A percentile compares a stretch with the other conserved stretches of the same genome.
phyloP scores from a whole-genome alignment of 768 basidiomycete genomes.

The Serendipita sp. region DNA sequence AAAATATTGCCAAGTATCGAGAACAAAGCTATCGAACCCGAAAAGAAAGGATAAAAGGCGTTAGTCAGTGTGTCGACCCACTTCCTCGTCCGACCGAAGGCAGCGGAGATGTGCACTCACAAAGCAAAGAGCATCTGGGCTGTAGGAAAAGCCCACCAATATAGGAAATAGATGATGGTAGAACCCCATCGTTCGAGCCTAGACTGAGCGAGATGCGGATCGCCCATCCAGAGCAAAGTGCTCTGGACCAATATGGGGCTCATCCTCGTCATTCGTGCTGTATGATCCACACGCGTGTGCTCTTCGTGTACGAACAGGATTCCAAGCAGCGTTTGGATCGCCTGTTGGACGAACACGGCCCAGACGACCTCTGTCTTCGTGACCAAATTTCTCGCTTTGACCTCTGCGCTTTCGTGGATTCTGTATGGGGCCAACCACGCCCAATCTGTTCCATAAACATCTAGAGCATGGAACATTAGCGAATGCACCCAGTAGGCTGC shows the following conservation, averaged over 20 bases:
- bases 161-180: constrained; percentile 42
- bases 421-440: constrained; percentile 68
- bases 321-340: constrained; percentile 67
- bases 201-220: neutral
- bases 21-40: constrained; percentile 47
- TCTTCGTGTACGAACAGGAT: constrained; percentile 43
- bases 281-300: constrained; percentile 21
- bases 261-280: constrained; percentile 23
- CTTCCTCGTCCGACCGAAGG: neutral
- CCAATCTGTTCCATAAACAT: constrained; percentile 43
- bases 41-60: too few species aligned
- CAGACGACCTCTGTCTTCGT: constrained; percentile 53
- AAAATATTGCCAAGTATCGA: constrained; percentile 99
- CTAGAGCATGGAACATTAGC: constrained; percentile 66
- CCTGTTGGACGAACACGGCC: constrained; percentile 77
- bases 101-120: constrained; percentile 39
- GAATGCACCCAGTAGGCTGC: constrained; percentile 75
- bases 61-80: neutral
- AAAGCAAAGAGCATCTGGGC: constrained; percentile 62
- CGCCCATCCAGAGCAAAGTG: constrained; percentile 1
- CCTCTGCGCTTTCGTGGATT: constrained; percentile 77
- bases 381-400: constrained; percentile 56
- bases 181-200: neutral
- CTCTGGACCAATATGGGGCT: constrained; percentile 6
- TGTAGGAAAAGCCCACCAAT: constrained; percentile 87